phyloP scores from a whole-genome alignment of 1,139 yeast genomes.

The Geotrichum bryndzae region DNA sequence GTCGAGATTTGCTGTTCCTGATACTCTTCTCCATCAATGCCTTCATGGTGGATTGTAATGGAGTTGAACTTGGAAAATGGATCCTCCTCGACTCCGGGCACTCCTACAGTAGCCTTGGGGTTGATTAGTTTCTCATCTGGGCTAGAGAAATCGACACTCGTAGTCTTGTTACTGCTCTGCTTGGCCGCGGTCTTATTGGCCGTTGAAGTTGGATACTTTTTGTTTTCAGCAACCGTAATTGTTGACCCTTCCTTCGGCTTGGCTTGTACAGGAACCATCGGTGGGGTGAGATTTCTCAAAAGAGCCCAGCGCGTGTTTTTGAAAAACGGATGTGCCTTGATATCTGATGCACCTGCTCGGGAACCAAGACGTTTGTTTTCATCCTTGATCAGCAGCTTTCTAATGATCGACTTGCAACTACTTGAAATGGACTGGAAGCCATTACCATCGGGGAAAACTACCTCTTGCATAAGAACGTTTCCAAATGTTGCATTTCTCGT shows the following conservation, averaged over 20 bases:
- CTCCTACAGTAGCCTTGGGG: conserved; percentile 20
- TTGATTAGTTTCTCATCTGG: conserved; percentile 2
- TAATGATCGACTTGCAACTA: conserved; percentile 69
- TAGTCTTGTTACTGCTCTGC: conserved; percentile 27
- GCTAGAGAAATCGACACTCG: conserved; percentile 16
- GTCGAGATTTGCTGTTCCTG: background rate
- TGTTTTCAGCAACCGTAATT: background rate
- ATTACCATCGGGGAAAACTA: conserved; percentile 50
- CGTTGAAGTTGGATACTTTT: background rate
- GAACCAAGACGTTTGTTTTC: conserved; percentile 86
- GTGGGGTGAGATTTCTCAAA: conserved; percentile 84
- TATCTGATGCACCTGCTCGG: conserved; percentile 91
- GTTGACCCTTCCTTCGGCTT: conserved; percentile 38
- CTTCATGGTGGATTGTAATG: conserved; percentile 73
- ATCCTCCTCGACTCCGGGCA: conserved; percentile 43
- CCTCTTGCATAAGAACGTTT: conserved; percentile 77
- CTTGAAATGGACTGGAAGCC: conserved; percentile 51
- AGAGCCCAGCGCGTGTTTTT: conserved; percentile 93
- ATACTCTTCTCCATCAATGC: conserved; percentile 21
- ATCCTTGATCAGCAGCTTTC: conserved; percentile 77
- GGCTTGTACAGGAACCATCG: conserved; percentile 71
- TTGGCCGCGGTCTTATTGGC: background rate
- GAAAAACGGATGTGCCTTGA: conserved; percentile 84
- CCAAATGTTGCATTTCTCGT: conserved; percentile 86
- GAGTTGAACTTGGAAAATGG: conserved; percentile 88